Conservation (phyloP, 208 protist species). For the Crithidia mellificae region DNA sequence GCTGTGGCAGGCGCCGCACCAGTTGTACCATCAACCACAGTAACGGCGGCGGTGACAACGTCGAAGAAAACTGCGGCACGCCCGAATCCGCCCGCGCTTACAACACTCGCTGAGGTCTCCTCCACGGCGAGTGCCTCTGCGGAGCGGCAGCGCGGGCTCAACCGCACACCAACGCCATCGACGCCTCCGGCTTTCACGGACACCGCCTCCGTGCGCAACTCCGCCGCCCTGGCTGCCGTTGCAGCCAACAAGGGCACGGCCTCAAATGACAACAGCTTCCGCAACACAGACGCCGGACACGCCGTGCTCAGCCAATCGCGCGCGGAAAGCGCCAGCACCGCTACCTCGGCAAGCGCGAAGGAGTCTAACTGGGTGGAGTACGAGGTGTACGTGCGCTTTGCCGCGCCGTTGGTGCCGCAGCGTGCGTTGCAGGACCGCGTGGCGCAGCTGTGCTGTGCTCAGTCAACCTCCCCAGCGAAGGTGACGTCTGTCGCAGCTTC, state of each 20-base stretch:
- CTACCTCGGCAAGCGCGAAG: neutral
- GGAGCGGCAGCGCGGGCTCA: neutral
- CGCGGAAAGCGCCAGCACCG: no score
- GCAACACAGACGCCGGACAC: no score
- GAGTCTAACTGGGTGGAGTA: constrained; percentile 22
- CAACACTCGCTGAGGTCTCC: neutral
- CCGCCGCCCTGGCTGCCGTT: neutral
- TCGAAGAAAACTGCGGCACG: neutral
- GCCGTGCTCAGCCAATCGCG: no score
- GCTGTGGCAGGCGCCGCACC: no score
- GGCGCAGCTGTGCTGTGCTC: constrained; percentile 26
- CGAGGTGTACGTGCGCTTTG: constrained; percentile 18
- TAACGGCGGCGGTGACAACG: neutral
- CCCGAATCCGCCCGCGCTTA: neutral
- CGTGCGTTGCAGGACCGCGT: constrained; percentile 26
- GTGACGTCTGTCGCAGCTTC: neutral
- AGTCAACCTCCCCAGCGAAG: neutral
- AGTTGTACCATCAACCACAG: no score
- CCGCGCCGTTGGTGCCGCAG: constrained; percentile 10
- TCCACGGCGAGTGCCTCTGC: neutral
- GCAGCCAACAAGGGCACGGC: neutral
- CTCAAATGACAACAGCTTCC: neutral
- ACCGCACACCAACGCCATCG: neutral
- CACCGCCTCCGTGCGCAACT: constrained; percentile 1
- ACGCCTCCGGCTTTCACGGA: neutral